phyloP scores from a whole-genome alignment of 352 stramenopile species.

The Phytophthora pini region DNA sequence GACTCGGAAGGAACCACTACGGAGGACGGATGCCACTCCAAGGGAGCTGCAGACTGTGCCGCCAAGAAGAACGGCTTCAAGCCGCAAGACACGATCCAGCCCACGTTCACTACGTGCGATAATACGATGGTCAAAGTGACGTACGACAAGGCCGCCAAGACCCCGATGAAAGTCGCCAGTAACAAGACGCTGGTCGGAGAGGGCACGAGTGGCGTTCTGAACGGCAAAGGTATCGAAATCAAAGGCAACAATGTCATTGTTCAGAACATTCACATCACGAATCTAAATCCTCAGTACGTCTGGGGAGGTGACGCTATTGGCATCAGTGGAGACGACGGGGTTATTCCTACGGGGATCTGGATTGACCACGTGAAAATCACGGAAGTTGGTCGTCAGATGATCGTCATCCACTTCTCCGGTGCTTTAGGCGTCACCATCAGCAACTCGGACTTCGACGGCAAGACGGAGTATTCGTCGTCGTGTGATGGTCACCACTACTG shows the following conservation, averaged over 20 bases:
- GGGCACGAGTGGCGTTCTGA: slow-evolving; percentile 30
- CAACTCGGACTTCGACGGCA: slow-evolving; percentile 59
- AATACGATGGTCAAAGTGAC: slow-evolving; percentile 33
- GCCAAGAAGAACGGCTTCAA: slow-evolving; percentile 54
- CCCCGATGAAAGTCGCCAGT: slow-evolving; percentile 13
- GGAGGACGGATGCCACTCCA: slow-evolving; percentile 44
- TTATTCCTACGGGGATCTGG: slow-evolving; percentile 37
- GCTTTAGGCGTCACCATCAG: slow-evolving; percentile 46
- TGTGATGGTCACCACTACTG: slow-evolving; percentile 64
- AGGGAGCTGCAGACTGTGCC: slow-evolving; percentile 42
- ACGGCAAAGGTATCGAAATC: slow-evolving; percentile 24
- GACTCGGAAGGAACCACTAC: slow-evolving; percentile 50
- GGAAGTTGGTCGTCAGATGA: slow-evolving; percentile 41
- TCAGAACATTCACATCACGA: slow-evolving; percentile 55
- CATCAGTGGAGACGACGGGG: slow-evolving; percentile 18
- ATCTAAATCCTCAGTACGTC: slow-evolving; percentile 53
- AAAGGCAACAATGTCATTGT: slow-evolving; percentile 49
- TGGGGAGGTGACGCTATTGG: slow-evolving; percentile 33
- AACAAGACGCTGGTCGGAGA: slow-evolving; percentile 48
- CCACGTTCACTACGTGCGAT: slow-evolving; percentile 24
- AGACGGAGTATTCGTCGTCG: slow-evolving; percentile 43
- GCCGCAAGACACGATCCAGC: slow-evolving; percentile 48
- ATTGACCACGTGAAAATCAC: slow-evolving; percentile 54
- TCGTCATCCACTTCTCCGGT: slow-evolving; percentile 38
- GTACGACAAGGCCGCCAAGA: slow-evolving; percentile 24